Evolutionary conservation across 2,329 filamentous ascomycete genomes (phyloP), one percentile per base, ranked within the genome.

Genomic region (Fusarium sp.): DNA sequence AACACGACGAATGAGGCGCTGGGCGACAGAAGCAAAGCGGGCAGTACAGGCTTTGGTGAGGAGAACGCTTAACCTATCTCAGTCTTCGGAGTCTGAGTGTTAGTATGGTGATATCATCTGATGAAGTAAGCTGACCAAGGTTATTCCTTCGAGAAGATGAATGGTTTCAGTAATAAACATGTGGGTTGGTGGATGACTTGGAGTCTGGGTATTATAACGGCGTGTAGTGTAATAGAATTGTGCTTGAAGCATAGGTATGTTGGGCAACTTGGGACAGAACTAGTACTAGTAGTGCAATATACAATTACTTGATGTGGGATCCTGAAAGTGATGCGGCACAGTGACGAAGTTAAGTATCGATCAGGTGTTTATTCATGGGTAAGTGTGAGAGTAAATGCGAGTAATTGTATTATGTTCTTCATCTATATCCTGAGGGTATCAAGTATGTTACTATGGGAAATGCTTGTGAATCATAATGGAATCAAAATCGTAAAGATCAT

Each of bases 21-120:
- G 80, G 80, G 78, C 77, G 23, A 72, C 64, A 49, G 75, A 76
- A 44, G 78, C 77, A 24, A 80, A 74, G 46, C 72, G 71, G 38
- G 75, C 73, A 31, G 73, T 81, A 31, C 77, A 75, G 20, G 74
- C 70, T 24, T 80, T 76, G 50, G 68, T 81, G 49, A 77, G 71
- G 55, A 76, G 70, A 39, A 77, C 75, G 29, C 70, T 78, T 53
- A 74, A 77, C 64, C 75, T 80, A 60, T 68, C 75, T n/a, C 69
- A 71, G 24, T 68, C 70, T 47, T 67, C 64, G 24, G 63, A 41
- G 21, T 66, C 63, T 54, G 62, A 24, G 37, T 49, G 43, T 50
- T 37, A 50, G 16, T 16, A 41, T 44, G 23, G 16, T 23, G n/a
- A 16, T 37, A 24, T 10, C 38, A 29, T 26, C 18, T 42, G 33